Evolutionary conservation across 768 basidiomycete species (phyloP), one percentile per base, ranked within the genome.

Genomic region (Suillus alpinus): DNA sequence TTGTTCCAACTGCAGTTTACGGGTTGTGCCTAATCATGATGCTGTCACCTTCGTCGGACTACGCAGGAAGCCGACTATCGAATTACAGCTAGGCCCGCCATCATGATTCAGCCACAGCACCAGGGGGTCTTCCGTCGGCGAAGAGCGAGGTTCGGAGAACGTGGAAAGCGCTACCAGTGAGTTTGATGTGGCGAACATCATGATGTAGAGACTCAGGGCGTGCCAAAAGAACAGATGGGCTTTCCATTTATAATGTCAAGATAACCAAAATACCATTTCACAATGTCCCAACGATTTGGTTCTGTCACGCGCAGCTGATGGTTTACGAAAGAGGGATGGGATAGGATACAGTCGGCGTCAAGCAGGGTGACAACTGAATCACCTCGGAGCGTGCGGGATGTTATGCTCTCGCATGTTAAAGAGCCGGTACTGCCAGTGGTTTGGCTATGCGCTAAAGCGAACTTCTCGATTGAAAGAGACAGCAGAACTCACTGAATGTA

Each of bases 181-280:
- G 10, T 23, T 6, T 36, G 34, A 55, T 20, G 32, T 5, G 56
- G 20, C 46, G 37, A 23, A 29, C 31, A 12, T 37, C 26, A 26
- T 26, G 26, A 36, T 23, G 51, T 39, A 34, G 1, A 13, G 16
- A 26, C 26, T 26, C 1, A 26, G 26, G 43, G 18, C 36, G 26
- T n/a, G 56, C 43, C 31, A 44, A 46, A 29, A 49, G 16, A 58
- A 41, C 36, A 85, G 69, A 63, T 86, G 83, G 86, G 84, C 63
- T 80, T 80, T 52, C 78, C 80, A 39, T 82, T 78, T 2, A 76
- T 75, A 47, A 86, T 80, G 63, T 86, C 84, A 32, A 87, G 75
- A 69, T 86, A 86, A 1, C 84, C 83, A 8, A 79, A 81, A 64
- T 81, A 78, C 65, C 82, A 81, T 69, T 84, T 75, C 49, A 84